Base-by-base conservation (phyloP, 768 basidiomycete species). In the Clitopilus passeckerianus region DNA sequence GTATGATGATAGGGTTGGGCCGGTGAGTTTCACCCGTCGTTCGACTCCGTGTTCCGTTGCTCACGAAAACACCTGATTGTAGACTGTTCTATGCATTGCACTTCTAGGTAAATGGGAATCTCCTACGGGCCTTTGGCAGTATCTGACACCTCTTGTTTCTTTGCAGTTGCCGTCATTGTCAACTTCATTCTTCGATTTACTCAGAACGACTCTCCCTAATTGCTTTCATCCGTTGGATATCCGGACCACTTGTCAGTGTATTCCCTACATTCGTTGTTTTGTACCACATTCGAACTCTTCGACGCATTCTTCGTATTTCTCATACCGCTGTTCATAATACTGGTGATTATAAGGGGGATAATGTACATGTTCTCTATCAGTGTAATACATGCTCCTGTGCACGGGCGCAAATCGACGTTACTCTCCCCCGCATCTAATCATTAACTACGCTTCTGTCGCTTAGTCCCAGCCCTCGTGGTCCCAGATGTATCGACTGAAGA, bases 1-100 rank as follows among this genome's bases (percentile, higher is more conserved):
- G 6, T 98, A 98, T 71, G 97, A 99, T 67, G 97, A 99, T 73
- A 83, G 97, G 58, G 72, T 97, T 55, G 96, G 95, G 33, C 95
- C 95, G 34, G 95, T 97, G 69, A 74, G 95, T 86, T 24, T 53
- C 6, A 23, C 16, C 24, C 41, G 10, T 14, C 18, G 12, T 23
- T 27, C 20, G 34, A 34, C 46, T 16, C 18, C 33, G 1, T 5
- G 16, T 44, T 59, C 53, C 54, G 53, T 56, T 34, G 41, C 60
- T 52, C 34, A 55, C n/a, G 10, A 23, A 18, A 22, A 23, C 46
- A 12, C 56, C 52, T 20, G 54, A 60, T 57, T 55, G 56, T 66
- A 94, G 91, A 93, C 93, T 16, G 75, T 95, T 43, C 73, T 96
- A 44, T 96, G 94, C 68, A 75, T 88, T 58, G 86, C 93, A 7